Base-by-base conservation (phyloP, 2,329 filamentous ascomycete species). In the Madurella fahalii region DNA sequence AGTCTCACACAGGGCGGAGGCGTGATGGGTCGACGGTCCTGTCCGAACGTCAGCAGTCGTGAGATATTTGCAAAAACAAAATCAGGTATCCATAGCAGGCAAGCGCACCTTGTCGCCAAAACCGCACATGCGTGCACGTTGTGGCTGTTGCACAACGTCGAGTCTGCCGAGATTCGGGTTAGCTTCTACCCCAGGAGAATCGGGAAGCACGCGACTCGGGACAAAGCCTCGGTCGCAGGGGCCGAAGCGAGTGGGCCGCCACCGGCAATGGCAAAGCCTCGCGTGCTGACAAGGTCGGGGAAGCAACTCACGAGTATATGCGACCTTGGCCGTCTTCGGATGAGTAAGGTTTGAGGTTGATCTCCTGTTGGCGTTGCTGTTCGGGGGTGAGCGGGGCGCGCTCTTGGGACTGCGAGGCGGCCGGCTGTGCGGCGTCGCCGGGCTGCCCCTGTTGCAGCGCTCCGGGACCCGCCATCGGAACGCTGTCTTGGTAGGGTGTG, bases 1-100 rank as follows among this genome's bases (percentile, higher is more conserved):
- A 97, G 81, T 60, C 87, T 83, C 50, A 97, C 87, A 71, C 93
- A 96, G 2, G 94, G 93, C 18, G 94, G 94, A 13, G 94, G 93
- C 30, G 94, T 97, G 64, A 99, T 96, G 25, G 94, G 94, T 60
- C 94, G 83, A 61, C 94, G 89, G 71, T 99, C 94, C 89, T 95
- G 65, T 53, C 45, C 7, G n/a, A n/a, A 17, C 50, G 45, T 56
- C 11, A 56, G 54, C 45, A 15, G 34, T 12, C 32, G 40, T 40
- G 37, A n/a, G 37, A 25, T 12, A 31, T 2, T 31, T 11, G 13
- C 25, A 25, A 50, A 49, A 17, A 32, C 32, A 16, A 43, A 39
- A n/a, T 17, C 43, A 50, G 34, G 11, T 15, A 34, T 11, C 9
- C 13, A 11, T 37, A 50, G 30, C 4, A 44, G 40, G 44, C 37